phyloP scores from a whole-genome alignment of 495 filamentous ascomycete species.

The Sabuloglossum arenarium region DNA sequence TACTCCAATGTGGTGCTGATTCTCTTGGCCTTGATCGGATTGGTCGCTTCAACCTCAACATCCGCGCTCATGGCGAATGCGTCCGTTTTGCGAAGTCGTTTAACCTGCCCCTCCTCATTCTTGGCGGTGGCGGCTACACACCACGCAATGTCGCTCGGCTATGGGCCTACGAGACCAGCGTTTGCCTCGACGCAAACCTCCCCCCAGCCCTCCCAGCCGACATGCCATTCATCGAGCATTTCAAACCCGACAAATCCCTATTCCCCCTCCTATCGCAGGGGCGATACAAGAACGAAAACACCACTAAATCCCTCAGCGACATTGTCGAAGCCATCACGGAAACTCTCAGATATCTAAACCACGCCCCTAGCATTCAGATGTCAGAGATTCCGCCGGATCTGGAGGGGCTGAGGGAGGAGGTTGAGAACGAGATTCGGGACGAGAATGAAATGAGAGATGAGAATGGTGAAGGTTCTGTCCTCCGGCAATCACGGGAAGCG shows the following conservation, averaged over 20 bases:
- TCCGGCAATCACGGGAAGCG: neutral
- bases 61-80: conserved; percentile 79
- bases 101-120: conserved; percentile 59
- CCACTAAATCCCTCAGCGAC: conserved; percentile 48
- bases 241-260: conserved; percentile 55
- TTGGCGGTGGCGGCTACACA: conserved; percentile 95
- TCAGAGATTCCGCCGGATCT: conserved; percentile 62
- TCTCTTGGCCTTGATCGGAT: conserved; percentile 83
- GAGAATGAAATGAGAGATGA: conserved; percentile 41
- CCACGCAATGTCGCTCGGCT: conserved; percentile 87
- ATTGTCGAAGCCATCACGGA: conserved; percentile 57
- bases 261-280: conserved; percentile 55
- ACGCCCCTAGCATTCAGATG: conserved; percentile 74
- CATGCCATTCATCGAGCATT: conserved; percentile 60
- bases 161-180: conserved; percentile 89
- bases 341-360: conserved; percentile 52
- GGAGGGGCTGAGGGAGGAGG: conserved; percentile 48
- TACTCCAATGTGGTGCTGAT: conserved; percentile 91
- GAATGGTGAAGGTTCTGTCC: neutral
- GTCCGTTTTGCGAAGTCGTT: conserved; percentile 69
- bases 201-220: conserved; percentile 50
- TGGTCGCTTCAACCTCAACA: conserved; percentile 91
- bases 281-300: conserved; percentile 58
- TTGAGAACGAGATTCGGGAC: conserved; percentile 58
- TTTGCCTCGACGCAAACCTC: conserved; percentile 62